Conservation (phyloP, 805 yeast genomes). For the Candida vaughaniae region DNA sequence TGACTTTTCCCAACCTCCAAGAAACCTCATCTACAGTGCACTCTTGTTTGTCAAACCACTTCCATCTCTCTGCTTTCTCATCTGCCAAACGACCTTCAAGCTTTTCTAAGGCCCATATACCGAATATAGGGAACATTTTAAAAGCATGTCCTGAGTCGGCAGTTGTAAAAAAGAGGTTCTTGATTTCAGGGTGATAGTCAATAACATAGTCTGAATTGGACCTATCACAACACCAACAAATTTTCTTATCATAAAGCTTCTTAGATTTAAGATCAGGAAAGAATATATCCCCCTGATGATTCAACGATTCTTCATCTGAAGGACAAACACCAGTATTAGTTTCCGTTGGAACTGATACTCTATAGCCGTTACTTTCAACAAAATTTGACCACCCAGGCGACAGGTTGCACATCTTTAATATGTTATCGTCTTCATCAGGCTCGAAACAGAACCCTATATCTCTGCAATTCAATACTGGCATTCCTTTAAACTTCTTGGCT, state of each 20-base stretch:
- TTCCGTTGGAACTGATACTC: slow-evolving; percentile 13
- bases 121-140: slow-evolving; percentile 35
- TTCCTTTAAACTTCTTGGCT: slow-evolving; percentile 6
- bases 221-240: slow-evolving; percentile 36
- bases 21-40: slow-evolving; percentile 7
- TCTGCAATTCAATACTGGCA: slow-evolving; percentile 14
- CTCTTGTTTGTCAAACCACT: slow-evolving; percentile 9
- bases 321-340: slow-evolving; percentile 11
- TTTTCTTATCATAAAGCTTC: slow-evolving; percentile 12
- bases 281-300: slow-evolving; percentile 8
- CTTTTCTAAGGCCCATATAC: slow-evolving; percentile 18
- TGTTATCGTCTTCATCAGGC: slow-evolving; percentile 12
- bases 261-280: slow-evolving; percentile 11
- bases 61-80: slow-evolving; percentile 10
- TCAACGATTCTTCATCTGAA: slow-evolving; percentile 8
- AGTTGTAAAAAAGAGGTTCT: slow-evolving; percentile 29
- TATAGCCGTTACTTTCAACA: background rate
- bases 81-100: slow-evolving; percentile 9
- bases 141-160: slow-evolving; percentile 43
- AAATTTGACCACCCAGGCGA: slow-evolving; percentile 12
- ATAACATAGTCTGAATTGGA: slow-evolving; percentile 32
- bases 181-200: slow-evolving; percentile 29
- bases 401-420: slow-evolving; percentile 14
- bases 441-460: slow-evolving; percentile 16
- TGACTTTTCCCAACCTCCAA: slow-evolving; percentile 14